These are phyloP conservation scores for Ulmus americana DNA, from an alignment of 331 rosid species.

Conservation along the genomic window DNA sequence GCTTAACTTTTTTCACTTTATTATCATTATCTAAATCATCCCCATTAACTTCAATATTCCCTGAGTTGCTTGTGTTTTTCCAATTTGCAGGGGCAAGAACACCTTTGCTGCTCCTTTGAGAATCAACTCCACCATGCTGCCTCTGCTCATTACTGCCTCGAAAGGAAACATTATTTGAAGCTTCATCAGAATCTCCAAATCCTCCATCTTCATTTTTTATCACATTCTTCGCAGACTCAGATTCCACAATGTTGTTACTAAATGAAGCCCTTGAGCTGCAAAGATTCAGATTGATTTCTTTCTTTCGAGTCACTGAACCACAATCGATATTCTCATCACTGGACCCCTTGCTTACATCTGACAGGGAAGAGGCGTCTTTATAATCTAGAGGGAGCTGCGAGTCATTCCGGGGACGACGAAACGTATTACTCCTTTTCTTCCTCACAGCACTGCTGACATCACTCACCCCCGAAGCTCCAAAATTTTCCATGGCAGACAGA, in stretches of 20 bases:
- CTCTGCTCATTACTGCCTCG: conserved; percentile 31
- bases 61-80: conserved; percentile 9
- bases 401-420: conserved; percentile 37
- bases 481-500: conserved; percentile 26
- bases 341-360: conserved; percentile 29
- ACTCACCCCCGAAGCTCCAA: conserved; percentile 32
- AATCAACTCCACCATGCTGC: conserved; percentile 19
- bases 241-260: conserved; percentile 6
- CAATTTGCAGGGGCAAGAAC: conserved; percentile 31
- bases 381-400: conserved; percentile 27
- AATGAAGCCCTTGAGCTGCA: conserved; percentile 21
- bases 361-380: conserved; percentile 22
- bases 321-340: conserved; percentile 22
- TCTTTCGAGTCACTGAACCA: conserved; percentile 19
- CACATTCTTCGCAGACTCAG: conserved; percentile 23
- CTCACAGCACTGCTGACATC: conserved; percentile 25
- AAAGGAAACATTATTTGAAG: conserved; percentile 29
- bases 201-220: conserved; percentile 26
- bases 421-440: conserved; percentile 36
- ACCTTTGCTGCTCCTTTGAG: conserved; percentile 23
- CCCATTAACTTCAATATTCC: conserved; percentile 9
- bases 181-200: conserved; percentile 37
- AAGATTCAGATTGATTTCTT: conserved; percentile 26
- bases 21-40: conserved; percentile 27
- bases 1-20: conserved; percentile 40